These are phyloP conservation scores for Colletotrichum horii DNA, from an alignment of 2,329 filamentous ascomycete genomes.

Conservation along the genomic window DNA sequence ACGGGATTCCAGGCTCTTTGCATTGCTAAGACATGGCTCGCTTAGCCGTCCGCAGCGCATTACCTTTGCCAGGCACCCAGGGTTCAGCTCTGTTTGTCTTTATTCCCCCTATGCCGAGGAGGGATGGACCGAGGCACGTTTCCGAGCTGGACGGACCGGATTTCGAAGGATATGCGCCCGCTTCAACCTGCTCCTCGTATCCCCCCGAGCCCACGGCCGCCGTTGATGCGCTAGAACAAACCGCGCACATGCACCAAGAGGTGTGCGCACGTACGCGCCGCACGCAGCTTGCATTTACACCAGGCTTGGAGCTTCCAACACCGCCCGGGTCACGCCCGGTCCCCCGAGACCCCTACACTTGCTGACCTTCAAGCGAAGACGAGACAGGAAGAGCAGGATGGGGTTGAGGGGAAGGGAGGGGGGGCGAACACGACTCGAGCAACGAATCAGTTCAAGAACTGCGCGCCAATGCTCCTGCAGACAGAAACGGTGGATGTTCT, in stretches of 20 bases:
- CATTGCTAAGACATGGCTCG: not conserved
- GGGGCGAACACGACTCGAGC: not conserved
- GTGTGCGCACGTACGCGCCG: not conserved
- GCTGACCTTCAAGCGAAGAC: constrained; percentile 10
- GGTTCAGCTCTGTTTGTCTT: not conserved
- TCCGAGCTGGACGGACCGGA: not conserved
- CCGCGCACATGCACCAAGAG: not conserved
- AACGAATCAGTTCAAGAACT: not conserved
- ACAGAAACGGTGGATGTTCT: not conserved
- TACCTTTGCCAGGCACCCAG: not conserved
- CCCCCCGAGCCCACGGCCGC: not conserved
- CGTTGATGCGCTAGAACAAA: not conserved
- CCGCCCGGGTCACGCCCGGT: not conserved
- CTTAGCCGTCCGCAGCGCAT: not conserved
- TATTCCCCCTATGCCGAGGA: not conserved
- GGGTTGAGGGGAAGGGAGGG: not conserved
- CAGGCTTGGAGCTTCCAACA: not conserved
- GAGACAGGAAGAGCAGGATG: not conserved
- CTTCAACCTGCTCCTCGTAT: not conserved
- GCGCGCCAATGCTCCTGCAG: not conserved
- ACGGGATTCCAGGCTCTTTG: not conserved
- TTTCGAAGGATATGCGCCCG: not conserved
- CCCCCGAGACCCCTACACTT: not conserved
- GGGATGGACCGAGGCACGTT: not conserved
- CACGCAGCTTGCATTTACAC: not conserved